Evolutionary conservation across 1,284 basidiomycete species (phyloP).

Genomic region (Tilletia walkeri): DNA sequence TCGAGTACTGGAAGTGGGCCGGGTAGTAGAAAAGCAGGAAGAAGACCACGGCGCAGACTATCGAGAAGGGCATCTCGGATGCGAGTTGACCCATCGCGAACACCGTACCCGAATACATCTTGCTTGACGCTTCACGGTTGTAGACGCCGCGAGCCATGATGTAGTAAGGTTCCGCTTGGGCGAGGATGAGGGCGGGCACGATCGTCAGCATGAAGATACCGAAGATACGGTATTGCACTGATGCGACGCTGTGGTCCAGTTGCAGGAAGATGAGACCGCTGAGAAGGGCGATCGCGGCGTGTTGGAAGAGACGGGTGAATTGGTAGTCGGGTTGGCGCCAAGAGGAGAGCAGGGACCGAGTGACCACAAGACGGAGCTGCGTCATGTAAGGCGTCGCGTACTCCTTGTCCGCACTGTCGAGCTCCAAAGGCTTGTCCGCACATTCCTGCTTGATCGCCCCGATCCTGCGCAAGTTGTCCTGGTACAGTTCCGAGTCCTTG

Average conservation of each 20-base stretch:
- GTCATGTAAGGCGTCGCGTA: conserved; percentile 71
- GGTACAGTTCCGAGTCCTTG: conserved; percentile 54
- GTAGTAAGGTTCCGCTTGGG: conserved; percentile 80
- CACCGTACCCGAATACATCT: conserved; percentile 50
- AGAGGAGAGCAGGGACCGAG: conserved; percentile 66
- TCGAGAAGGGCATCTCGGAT: conserved; percentile 69
- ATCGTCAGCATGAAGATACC: conserved; percentile 63
- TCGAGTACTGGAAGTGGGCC: conserved; percentile 64
- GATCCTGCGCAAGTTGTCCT: conserved; percentile 57
- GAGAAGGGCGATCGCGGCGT: conserved; percentile 67
- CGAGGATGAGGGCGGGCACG: conserved; percentile 73
- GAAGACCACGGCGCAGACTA: conserved; percentile 56
- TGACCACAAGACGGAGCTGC: conserved; percentile 73
- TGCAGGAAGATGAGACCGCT: conserved; percentile 81
- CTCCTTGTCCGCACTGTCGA: conserved; percentile 42
- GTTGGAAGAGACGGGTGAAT: conserved; percentile 69
- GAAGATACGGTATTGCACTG: conserved; percentile 82
- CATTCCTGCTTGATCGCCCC: conserved; percentile 59
- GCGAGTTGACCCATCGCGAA: conserved; percentile 52
- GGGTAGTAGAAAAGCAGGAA: conserved; percentile 58
- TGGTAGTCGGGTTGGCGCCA: conserved; percentile 56
- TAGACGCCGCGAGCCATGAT: conserved; percentile 67
- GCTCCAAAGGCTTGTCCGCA: conserved; percentile 52
- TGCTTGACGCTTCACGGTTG: conserved; percentile 46
- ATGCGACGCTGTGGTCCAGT: conserved; percentile 67